A percentile compares a stretch with the other conserved stretches of the same genome.
Conservation (phyloP, 768 basidiomycete species). For the Gloeopeniophorella convolvens region DNA sequence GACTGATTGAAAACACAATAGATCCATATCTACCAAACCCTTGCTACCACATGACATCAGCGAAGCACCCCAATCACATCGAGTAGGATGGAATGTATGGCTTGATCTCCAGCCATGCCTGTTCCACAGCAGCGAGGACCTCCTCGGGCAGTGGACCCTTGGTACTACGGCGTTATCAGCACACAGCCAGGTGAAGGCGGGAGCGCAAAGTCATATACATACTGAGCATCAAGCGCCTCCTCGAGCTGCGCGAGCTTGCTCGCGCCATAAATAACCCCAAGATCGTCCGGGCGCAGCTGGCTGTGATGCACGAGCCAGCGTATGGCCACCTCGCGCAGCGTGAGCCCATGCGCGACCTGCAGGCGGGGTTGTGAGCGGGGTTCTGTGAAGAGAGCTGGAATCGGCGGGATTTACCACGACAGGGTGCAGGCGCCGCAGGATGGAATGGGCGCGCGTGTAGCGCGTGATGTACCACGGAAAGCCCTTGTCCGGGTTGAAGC, state of each 20-base stretch:
- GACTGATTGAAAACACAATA: too few species aligned
- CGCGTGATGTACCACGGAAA: neutral
- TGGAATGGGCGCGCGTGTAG: neutral
- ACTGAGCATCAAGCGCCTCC: constrained; percentile 15
- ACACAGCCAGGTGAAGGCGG: neutral
- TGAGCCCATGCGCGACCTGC: constrained; percentile 28
- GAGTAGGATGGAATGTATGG: constrained; percentile 8
- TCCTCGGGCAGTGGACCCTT: constrained; percentile 34
- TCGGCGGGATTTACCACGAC: neutral
- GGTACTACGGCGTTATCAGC: neutral
- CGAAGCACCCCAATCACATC: constrained; percentile 14
- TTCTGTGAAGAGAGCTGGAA: too few species aligned
- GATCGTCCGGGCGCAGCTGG: constrained; percentile 26
- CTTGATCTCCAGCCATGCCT: constrained; percentile 31
- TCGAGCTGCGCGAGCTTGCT: constrained; percentile 33
- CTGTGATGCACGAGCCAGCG: constrained; percentile 40
- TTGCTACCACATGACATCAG: too few species aligned
- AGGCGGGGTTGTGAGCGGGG: constrained; percentile 17
- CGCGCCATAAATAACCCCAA: constrained; percentile 37
- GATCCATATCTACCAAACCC: too few species aligned
- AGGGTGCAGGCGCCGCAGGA: neutral
- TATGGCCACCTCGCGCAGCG: constrained; percentile 34
- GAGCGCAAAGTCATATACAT: too few species aligned
- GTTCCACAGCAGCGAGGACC: constrained; percentile 31
- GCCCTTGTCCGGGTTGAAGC: neutral